Conservation (phyloP, 2,329 filamentous ascomycete genomes). For the Epichloe brachyelytri region DNA sequence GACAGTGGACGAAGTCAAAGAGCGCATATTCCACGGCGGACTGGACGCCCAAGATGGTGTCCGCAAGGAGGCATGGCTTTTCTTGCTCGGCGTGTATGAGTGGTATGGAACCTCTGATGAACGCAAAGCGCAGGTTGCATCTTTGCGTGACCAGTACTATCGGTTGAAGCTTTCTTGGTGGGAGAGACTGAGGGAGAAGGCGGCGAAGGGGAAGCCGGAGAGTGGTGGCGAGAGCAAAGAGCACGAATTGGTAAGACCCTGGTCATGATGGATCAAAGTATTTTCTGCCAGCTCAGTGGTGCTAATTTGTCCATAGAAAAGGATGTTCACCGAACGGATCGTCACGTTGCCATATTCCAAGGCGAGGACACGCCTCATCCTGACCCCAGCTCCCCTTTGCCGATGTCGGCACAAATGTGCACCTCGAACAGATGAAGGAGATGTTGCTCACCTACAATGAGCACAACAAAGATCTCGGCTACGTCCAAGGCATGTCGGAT, state of each 20-base stretch:
- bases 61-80: slow-evolving; percentile 93
- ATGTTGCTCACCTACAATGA: slow-evolving; percentile 98
- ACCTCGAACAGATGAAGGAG: slow-evolving; percentile 97
- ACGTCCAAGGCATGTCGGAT: slow-evolving; percentile 98
- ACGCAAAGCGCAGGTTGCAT: slow-evolving; percentile 69
- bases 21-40: slow-evolving; percentile 92
- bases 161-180: slow-evolving; percentile 92
- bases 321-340: slow-evolving; percentile 94
- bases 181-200: slow-evolving; percentile 80
- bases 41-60: slow-evolving; percentile 81
- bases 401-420: slow-evolving; percentile 85
- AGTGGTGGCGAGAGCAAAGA: slow-evolving; percentile 95
- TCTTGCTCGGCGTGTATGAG: slow-evolving; percentile 78
- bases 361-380: slow-evolving; percentile 95
- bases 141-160: slow-evolving; percentile 83
- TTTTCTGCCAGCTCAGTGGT: background rate
- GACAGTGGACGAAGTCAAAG: slow-evolving; percentile 87
- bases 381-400: slow-evolving; percentile 89
- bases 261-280: background rate
- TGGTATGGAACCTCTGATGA: slow-evolving; percentile 89
- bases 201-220: slow-evolving; percentile 66
- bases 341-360: slow-evolving; percentile 85
- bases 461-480: slow-evolving; percentile 88
- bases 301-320: slow-evolving; percentile 55
- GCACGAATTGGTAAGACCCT: slow-evolving; percentile 68